Percentiles rank a stretch among this genome's conserved stretches.
These are phyloP conservation scores for Catenaria anguillulae DNA, from an alignment of 371 early-diverging fungal species.

Conservation along the genomic window DNA sequence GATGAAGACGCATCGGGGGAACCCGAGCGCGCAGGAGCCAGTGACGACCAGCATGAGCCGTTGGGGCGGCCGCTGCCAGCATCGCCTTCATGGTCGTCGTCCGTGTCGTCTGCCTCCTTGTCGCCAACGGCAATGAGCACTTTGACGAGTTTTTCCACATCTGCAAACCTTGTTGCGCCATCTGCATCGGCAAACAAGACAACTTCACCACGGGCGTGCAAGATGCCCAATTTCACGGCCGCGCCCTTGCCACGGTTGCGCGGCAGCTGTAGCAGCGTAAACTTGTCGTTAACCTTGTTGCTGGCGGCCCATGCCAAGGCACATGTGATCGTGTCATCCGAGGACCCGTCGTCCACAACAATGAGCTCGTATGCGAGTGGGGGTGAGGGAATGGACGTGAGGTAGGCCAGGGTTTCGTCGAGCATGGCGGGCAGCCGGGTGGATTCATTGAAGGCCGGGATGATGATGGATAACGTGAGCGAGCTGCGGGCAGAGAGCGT, in stretches of 20 bases:
- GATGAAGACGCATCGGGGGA: too few relatives aligned
- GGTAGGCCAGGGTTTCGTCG: constrained; percentile 51
- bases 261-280: constrained; percentile 59
- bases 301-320: constrained; percentile 26
- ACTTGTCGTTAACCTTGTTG: constrained; percentile 15
- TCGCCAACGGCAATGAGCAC: constrained; percentile 12
- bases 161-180: constrained; percentile 80
- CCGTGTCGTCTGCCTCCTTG: not conserved
- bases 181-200: constrained; percentile 91
- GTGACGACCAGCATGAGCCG: too few relatives aligned
- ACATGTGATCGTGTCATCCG: constrained; percentile 52
- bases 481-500: not conserved
- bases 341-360: constrained; percentile 80
- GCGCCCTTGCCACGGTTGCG: constrained; percentile 90
- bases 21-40: constrained; percentile 24
- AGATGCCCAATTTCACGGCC: constrained; percentile 78
- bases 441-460: constrained; percentile 87
- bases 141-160: constrained; percentile 45
- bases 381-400: constrained; percentile 16
- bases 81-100: too few relatives aligned
- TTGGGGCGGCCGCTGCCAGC: too few relatives aligned
- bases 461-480: constrained; percentile 46
- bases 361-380: constrained; percentile 77
- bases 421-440: constrained; percentile 72
- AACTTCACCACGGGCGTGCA: constrained; percentile 55